These are phyloP conservation scores for Claviceps africana DNA, from an alignment of 2,329 filamentous ascomycete genomes.

Conservation along the genomic window DNA sequence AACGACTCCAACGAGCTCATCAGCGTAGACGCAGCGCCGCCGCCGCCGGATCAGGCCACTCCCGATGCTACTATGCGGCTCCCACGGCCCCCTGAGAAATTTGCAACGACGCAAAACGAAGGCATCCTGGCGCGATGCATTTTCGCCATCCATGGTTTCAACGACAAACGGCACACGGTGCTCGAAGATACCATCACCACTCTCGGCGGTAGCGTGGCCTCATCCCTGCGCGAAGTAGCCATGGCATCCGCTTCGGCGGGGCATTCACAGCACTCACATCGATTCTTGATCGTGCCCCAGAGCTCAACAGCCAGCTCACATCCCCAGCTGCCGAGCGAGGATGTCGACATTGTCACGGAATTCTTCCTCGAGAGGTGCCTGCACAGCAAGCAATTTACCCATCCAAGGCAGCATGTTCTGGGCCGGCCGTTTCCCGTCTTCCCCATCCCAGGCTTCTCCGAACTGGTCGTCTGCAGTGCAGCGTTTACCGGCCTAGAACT, in stretches of 20 bases:
- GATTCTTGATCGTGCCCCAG: constrained; percentile 43
- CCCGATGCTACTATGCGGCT: constrained; percentile 5
- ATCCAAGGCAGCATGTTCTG: constrained; percentile 55
- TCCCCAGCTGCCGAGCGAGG: constrained; percentile 22
- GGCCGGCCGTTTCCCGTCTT: constrained; percentile 63
- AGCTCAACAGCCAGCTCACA: constrained; percentile 31
- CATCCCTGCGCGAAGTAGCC: constrained; percentile 27
- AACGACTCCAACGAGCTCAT: constrained; percentile 16
- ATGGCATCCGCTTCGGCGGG: constrained; percentile 14
- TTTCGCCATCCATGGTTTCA: constrained; percentile 49
- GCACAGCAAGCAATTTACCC: constrained; percentile 56
- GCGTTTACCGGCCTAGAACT: constrained; percentile 76
- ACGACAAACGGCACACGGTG: constrained; percentile 33
- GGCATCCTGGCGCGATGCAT: constrained; percentile 40
- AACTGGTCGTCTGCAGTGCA: constrained; percentile 63
- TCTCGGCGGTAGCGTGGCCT: constrained; percentile 30
- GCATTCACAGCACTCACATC: constrained; percentile 17
- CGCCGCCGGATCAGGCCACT: constrained; percentile 1
- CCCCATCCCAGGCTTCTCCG: constrained; percentile 54
- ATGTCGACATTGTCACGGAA: constrained; percentile 55
- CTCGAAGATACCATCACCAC: constrained; percentile 33
- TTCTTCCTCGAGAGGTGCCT: constrained; percentile 90
- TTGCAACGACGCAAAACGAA: constrained; percentile 7
- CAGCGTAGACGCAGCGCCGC: constrained; percentile 1
- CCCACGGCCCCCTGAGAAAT: constrained; percentile 1